Evolutionary conservation across 352 stramenopile genomes (phyloP).

Genomic region (Pythium pyrilobum): DNA sequence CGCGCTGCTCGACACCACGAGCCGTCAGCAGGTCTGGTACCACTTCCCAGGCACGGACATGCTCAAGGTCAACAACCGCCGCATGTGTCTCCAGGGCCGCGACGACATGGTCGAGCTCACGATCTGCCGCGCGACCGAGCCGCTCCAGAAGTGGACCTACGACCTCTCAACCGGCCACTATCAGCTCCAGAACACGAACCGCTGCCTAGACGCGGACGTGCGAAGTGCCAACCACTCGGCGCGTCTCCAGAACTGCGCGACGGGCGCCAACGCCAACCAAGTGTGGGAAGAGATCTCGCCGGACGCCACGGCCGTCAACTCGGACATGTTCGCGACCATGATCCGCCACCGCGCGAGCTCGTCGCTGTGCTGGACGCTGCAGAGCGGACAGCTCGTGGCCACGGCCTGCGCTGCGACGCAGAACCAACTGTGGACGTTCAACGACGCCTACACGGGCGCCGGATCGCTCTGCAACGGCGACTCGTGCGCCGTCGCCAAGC

Average conservation of each 20-base stretch:
- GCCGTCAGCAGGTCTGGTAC: background rate
- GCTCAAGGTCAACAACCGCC: background rate
- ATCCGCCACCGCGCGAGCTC: background rate
- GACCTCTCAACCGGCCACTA: background rate
- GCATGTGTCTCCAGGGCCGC: background rate
- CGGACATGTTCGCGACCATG: background rate
- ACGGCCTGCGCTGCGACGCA: background rate
- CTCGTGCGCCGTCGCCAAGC: background rate
- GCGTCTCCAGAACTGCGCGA: background rate
- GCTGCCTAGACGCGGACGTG: background rate
- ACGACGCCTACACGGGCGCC: background rate
- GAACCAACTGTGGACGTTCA: background rate
- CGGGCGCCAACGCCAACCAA: background rate
- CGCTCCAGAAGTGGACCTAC: too few species aligned
- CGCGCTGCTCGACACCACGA: background rate
- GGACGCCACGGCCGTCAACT: background rate
- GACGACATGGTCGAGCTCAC: background rate
- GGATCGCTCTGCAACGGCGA: background rate
- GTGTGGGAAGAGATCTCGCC: background rate
- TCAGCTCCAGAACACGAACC: background rate
- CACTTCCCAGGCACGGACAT: background rate
- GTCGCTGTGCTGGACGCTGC: background rate
- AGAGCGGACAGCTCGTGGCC: background rate
- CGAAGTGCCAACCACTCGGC: background rate
- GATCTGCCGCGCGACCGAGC: too few species aligned